These are phyloP conservation scores for Rauvolfia tetraphylla DNA, from an alignment of 257 asterid genomes.

Conservation along the genomic window DNA sequence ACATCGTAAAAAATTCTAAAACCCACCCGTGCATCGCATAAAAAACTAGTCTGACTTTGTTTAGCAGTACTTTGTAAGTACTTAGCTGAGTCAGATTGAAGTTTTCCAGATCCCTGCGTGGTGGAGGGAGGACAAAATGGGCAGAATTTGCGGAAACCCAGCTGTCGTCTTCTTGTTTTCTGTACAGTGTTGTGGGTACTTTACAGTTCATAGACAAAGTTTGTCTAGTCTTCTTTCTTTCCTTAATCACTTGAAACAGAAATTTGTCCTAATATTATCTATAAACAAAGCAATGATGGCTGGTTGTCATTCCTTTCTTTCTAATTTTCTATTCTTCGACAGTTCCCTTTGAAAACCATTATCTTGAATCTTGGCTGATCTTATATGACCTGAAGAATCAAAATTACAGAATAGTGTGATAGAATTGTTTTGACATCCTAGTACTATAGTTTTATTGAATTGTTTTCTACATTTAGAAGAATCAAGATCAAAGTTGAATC, in stretches of 20 bases:
- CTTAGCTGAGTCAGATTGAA: slow-evolving; percentile 7
- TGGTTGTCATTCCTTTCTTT: not conserved
- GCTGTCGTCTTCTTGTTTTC: not conserved
- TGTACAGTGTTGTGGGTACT: not conserved
- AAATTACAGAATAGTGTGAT: no score
- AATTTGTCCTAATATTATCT: not conserved
- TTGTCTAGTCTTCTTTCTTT: not conserved
- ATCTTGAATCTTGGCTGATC: not conserved
- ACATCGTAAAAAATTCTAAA: not conserved
- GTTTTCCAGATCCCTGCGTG: slow-evolving; percentile 7
- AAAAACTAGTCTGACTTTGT: not conserved
- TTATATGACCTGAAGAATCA: no score
- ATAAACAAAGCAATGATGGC: not conserved
- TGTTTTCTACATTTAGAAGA: no score
- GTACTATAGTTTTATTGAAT: no score
- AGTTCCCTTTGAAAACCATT: not conserved
- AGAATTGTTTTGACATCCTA: no score
- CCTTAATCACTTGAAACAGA: not conserved
- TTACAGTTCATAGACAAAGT: not conserved
- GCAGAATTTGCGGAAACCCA: slow-evolving; percentile 8
- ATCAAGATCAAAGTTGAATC: no score
- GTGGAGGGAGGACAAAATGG: not conserved
- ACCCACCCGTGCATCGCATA: slow-evolving; percentile 7
- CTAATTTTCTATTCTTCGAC: not conserved
- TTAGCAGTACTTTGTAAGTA: not conserved